Conservation (phyloP, 2,329 filamentous ascomycete species). For the Fonsecaea multimorphosa region DNA sequence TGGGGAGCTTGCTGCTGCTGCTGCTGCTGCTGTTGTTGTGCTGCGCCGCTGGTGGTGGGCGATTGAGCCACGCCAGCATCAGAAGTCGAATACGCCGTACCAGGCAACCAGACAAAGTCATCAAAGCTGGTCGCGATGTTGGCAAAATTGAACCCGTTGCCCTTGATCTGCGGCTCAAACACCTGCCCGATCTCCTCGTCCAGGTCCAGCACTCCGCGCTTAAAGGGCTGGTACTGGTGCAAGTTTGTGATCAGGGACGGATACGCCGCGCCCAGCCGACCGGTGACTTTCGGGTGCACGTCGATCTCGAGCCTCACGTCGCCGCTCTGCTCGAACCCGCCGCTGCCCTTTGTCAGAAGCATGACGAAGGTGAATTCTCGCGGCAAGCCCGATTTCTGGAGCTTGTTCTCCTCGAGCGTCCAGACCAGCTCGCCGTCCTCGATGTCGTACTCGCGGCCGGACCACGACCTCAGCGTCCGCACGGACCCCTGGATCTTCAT, state of each 20-base stretch:
- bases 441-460: slow-evolving; percentile 47
- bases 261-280: slow-evolving; percentile 48
- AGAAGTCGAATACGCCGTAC: slow-evolving; percentile 47
- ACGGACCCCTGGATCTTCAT: slow-evolving; percentile 58
- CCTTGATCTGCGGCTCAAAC: slow-evolving; percentile 47
- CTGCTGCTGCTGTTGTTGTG: slow-evolving; percentile 1
- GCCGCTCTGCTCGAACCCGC: slow-evolving; percentile 43
- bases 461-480: slow-evolving; percentile 48
- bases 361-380: slow-evolving; percentile 60
- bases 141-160: slow-evolving; percentile 55
- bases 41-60: not conserved
- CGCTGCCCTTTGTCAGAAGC: slow-evolving; percentile 52
- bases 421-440: slow-evolving; percentile 57
- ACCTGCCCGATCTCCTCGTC: slow-evolving; percentile 52
- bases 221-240: slow-evolving; percentile 48
- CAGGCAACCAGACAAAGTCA: slow-evolving; percentile 55
- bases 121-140: slow-evolving; percentile 50
- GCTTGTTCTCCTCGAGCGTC: slow-evolving; percentile 57
- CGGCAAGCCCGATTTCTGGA: slow-evolving; percentile 57
- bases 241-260: slow-evolving; percentile 50
- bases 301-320: slow-evolving; percentile 50
- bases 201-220: slow-evolving; percentile 49
- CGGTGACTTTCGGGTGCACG: slow-evolving; percentile 51
- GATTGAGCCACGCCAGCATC: slow-evolving; percentile 15
- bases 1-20: slow-evolving; percentile 5